Percentiles rank a stretch among this genome's conserved stretches.
phyloP scores from a whole-genome alignment of 345 rosid genomes.

The Salix dunnii region DNA sequence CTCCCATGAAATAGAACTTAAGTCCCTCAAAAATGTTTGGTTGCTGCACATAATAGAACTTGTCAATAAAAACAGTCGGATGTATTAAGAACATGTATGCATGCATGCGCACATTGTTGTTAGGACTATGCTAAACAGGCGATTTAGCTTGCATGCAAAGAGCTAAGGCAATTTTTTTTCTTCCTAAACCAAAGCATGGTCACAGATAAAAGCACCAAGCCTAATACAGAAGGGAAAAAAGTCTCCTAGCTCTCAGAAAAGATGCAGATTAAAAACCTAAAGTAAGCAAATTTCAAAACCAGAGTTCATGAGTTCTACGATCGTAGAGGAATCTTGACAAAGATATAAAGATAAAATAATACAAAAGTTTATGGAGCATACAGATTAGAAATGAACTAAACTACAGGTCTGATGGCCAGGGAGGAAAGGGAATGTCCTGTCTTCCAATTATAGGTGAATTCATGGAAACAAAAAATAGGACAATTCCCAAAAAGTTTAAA shows the following conservation, averaged over 20 bases:
- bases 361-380: neutral
- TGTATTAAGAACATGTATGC: neutral
- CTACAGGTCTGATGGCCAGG: too few species aligned
- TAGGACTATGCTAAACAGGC: neutral
- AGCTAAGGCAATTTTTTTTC: too few species aligned
- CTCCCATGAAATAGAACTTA: conserved; percentile 65
- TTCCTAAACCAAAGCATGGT: too few species aligned
- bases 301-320: neutral
- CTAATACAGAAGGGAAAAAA: neutral
- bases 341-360: neutral
- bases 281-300: neutral
- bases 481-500: neutral
- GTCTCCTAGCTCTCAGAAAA: neutral
- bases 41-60: conserved; percentile 42
- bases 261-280: neutral
- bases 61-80: neutral
- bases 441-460: too few species aligned
- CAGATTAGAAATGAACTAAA: neutral
- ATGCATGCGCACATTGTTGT: neutral
- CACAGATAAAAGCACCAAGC: neutral
- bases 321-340: neutral
- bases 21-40: conserved; percentile 49
- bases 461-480: neutral
- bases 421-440: too few species aligned
- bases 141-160: neutral